Evolutionary conservation across 1,139 yeast species (phyloP).

Genomic region (Hyphopichia khmerensis): DNA sequence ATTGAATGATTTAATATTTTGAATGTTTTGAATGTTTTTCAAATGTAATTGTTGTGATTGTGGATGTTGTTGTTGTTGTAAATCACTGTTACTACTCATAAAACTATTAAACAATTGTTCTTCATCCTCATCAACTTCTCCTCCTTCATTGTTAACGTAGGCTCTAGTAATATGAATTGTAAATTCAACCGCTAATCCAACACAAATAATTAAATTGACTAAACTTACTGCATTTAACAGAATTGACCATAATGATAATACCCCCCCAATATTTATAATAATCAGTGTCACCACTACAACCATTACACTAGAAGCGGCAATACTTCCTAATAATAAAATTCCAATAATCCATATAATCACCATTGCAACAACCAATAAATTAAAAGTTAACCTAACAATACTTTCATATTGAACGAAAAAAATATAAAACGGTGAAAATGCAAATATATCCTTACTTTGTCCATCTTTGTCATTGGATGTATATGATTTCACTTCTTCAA

Average conservation of each 20-base stretch:
- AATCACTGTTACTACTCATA: conserved; percentile 8
- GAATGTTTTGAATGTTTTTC: conserved; percentile 13
- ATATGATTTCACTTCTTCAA: conserved; percentile 50
- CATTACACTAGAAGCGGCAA: conserved; percentile 57
- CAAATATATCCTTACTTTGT: conserved; percentile 70
- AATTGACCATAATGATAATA: conserved; percentile 73
- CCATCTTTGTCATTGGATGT: conserved; percentile 23
- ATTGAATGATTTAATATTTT: conserved; percentile 41
- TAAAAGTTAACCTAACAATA: conserved; percentile 56
- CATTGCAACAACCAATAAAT: conserved; percentile 56
- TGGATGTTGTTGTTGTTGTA: not conserved
- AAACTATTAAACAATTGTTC: conserved; percentile 12
- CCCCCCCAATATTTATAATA: conserved; percentile 72
- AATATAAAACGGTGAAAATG: conserved; percentile 89
- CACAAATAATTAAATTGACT: conserved; percentile 85
- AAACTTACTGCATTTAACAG: conserved; percentile 86
- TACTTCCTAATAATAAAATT: conserved; percentile 63
- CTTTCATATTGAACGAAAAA: conserved; percentile 85
- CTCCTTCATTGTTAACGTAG: conserved; percentile 30
- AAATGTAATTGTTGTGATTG: not conserved
- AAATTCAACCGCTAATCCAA: conserved; percentile 91
- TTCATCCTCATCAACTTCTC: conserved; percentile 10
- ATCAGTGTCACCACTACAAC: conserved; percentile 62
- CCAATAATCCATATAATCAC: conserved; percentile 55
- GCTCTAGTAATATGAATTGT: conserved; percentile 86